These are phyloP conservation scores for Blastocystis sp. DNA, from an alignment of 352 stramenopile genomes.

Conservation along the genomic window DNA sequence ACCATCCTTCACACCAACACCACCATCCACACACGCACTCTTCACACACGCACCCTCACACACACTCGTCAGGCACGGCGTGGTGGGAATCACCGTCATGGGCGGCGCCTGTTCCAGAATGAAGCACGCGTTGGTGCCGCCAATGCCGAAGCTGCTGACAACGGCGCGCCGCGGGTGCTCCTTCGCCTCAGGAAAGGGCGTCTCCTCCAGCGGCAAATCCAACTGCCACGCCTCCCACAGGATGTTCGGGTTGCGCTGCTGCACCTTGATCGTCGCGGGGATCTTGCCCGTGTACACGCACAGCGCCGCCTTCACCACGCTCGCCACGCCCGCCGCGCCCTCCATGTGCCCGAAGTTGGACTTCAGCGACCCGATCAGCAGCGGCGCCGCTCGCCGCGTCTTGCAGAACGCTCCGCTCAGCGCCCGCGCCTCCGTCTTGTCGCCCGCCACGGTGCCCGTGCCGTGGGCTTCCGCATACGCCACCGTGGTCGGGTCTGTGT, in stretches of 20 bases:
- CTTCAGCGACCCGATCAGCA: conserved; percentile 64
- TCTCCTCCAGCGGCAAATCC: conserved; percentile 28
- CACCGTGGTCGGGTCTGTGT: conserved; percentile 43
- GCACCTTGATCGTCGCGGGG: conserved; percentile 62
- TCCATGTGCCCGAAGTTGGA: conserved; percentile 69
- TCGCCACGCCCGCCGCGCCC: conserved; percentile 57
- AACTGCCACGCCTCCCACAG: conserved; percentile 61
- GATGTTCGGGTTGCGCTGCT: conserved; percentile 40
- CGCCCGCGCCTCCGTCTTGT: conserved; percentile 58
- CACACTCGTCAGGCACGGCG: neutral
- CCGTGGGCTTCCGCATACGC: conserved; percentile 57
- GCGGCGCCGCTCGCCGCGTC: neutral
- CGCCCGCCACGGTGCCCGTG: conserved; percentile 58
- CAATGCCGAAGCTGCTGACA: conserved; percentile 67
- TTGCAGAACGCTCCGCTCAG: conserved; percentile 50
- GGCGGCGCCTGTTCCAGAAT: conserved; percentile 46
- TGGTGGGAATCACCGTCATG: neutral
- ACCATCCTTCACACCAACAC: conserved; percentile 4
- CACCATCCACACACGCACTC: too few relatives aligned
- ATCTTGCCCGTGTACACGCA: conserved; percentile 61
- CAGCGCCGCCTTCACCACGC: conserved; percentile 53
- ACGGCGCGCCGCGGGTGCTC: conserved; percentile 2
- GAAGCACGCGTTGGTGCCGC: conserved; percentile 64
- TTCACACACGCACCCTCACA: neutral
- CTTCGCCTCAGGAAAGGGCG: neutral